These are phyloP conservation scores for Toxicodendron radicans DNA, from an alignment of 345 rosid genomes.

Conservation along the genomic window DNA sequence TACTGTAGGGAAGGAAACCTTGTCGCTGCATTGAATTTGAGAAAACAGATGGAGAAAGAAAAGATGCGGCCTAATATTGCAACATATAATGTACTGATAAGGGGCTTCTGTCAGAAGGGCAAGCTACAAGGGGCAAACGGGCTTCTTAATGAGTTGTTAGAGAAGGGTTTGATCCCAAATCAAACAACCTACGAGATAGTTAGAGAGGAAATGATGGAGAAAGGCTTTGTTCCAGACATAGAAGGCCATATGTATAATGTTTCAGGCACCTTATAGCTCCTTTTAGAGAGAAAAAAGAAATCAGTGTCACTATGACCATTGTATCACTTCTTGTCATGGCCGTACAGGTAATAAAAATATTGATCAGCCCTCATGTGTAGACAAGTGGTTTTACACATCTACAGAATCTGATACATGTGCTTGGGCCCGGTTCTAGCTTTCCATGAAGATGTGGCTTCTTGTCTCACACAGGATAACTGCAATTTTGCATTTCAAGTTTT, in stretches of 20 bases:
- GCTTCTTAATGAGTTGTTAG: constrained; percentile 86
- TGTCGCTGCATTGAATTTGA: constrained; percentile 55
- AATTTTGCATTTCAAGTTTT: not conserved
- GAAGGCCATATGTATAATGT: constrained; percentile 68
- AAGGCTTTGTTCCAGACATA: constrained; percentile 84
- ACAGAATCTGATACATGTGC: too few relatives aligned
- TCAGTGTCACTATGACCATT: not conserved
- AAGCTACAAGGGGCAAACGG: constrained; percentile 68
- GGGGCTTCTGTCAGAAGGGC: constrained; percentile 63
- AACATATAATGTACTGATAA: constrained; percentile 66
- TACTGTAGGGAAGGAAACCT: constrained; percentile 72
- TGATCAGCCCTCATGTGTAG: not conserved
- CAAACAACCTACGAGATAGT: constrained; percentile 62
- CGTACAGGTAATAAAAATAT: not conserved
- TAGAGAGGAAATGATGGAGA: constrained; percentile 71
- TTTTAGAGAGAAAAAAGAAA: not conserved
- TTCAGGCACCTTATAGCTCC: constrained; percentile 22
- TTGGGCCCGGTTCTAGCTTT: not conserved
- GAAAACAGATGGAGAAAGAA: constrained; percentile 67
- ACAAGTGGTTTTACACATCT: not conserved
- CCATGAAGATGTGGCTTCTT: not conserved
- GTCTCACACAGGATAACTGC: not conserved
- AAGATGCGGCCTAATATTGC: constrained; percentile 60
- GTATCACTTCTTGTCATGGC: not conserved
- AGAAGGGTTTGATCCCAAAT: constrained; percentile 80